Percentiles rank a stretch among this genome's conserved stretches.
Evolutionary conservation across 495 filamentous ascomycete genomes (phyloP).

Genomic region (Tuber brumale): DNA sequence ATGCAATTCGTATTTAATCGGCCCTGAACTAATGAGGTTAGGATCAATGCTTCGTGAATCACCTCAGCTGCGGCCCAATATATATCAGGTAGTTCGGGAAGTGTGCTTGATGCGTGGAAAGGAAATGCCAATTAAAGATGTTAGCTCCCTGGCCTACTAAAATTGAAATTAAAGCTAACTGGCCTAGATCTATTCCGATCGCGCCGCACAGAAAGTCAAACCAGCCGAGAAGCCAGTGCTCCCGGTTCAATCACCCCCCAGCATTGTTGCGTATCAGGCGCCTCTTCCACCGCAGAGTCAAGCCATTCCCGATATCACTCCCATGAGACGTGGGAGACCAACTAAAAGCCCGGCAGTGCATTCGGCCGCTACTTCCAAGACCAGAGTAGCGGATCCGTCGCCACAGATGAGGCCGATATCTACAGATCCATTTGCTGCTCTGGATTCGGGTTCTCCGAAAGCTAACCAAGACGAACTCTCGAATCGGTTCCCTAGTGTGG

Average conservation of each 20-base stretch:
- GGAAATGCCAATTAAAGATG: constrained; percentile 86
- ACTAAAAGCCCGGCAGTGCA: constrained; percentile 48
- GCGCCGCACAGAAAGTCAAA: constrained; percentile 11
- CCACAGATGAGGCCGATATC: constrained; percentile 61
- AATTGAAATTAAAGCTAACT: constrained; percentile 12
- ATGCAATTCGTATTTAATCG: constrained; percentile 18
- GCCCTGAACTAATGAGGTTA: constrained; percentile 43
- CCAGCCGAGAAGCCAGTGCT: constrained; percentile 32
- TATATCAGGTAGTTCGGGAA: constrained; percentile 84
- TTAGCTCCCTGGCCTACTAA: constrained; percentile 46
- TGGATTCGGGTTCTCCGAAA: constrained; percentile 60
- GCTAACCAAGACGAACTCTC: constrained; percentile 67
- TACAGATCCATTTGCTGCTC: constrained; percentile 82
- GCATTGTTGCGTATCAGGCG: constrained; percentile 51
- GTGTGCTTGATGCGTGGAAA: constrained; percentile 81
- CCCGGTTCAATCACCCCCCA: constrained; percentile 38
- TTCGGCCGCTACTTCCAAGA: constrained; percentile 36
- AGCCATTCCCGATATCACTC: constrained; percentile 79
- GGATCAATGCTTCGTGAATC: constrained; percentile 86
- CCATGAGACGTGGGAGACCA: constrained; percentile 87
- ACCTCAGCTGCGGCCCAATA: constrained; percentile 75
- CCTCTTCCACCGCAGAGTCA: constrained; percentile 62
- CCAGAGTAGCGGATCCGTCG: constrained; percentile 28
- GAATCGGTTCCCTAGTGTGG: constrained; percentile 77
- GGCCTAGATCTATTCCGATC: constrained; percentile 34